Evolutionary conservation across 2,329 filamentous ascomycete species (phyloP), one percentile per base, ranked within the genome.

Genomic region (Colletotrichum australisinense): DNA sequence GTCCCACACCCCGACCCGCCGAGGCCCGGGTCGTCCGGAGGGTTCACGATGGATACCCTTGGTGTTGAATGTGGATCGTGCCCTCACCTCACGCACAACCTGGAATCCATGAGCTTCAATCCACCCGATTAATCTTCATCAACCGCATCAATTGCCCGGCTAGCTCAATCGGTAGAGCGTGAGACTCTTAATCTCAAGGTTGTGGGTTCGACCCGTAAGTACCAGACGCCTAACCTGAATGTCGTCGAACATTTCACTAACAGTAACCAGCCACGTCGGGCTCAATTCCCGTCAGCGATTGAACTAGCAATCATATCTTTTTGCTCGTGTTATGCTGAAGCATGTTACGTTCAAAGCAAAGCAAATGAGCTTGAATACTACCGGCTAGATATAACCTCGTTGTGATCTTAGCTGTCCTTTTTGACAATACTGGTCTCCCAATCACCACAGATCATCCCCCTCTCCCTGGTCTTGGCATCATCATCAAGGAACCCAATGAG

Each of bases 81-180:
- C 59, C 65, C 69, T 69, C 65, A 24, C 30, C 42, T 32, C 30
- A 55, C 69, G 49, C 53, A 59, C 66, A 72, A 72, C 42, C 24
- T n/a, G 30, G 1, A 28, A 46, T 59, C 46, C 58, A 53, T 72
- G 2, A 38, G 2, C 6, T 26, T 46, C 35, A 28, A 12, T 53
- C 32, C 3, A 9, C 32, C 12, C 1, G 4, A 12, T 8, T 14
- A 0, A 28, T 14, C 3, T 24, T 49, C 42, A 49, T 49, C 32
- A 60, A 60, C 59, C 53, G 26, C 68, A 53, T 28, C 2, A 19
- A 30, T 32, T 16, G 86, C 87, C 87, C 84, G 86, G 87, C 86
- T 91, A 91, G 89, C 89, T 91, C 89, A 91, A 90, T 91, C 88
- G 88, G 88, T 92, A 92, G 90, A 92, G 90, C 90, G 90, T 92